Percentiles rank a stretch among this genome's conserved stretches.
These are phyloP conservation scores for Beauveria scarabaeidicola DNA, from an alignment of 2,329 filamentous ascomycete genomes.

Conservation along the genomic window DNA sequence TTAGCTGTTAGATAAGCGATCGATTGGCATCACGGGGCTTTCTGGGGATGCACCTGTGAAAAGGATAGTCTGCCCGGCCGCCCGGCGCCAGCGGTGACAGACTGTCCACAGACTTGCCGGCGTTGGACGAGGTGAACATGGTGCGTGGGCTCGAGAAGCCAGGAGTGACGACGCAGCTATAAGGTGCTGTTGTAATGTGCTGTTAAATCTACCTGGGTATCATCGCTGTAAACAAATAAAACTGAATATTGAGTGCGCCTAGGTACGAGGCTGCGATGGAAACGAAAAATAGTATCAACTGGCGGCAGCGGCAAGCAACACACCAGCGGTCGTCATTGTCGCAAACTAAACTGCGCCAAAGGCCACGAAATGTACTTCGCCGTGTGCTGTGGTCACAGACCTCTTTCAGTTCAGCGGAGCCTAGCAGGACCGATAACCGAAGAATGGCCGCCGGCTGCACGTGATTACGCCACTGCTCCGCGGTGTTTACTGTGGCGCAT, in stretches of 20 bases:
- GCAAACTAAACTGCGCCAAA: constrained; percentile 1
- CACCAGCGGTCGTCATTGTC: constrained; percentile 9
- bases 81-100: constrained; percentile 45
- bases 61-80: constrained; percentile 47
- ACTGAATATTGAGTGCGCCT: background rate
- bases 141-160: constrained; percentile 16
- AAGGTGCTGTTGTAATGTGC: constrained; percentile 19
- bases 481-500: background rate
- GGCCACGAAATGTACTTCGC: constrained; percentile 5
- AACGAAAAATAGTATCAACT: constrained; percentile 1
- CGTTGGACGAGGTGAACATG: constrained; percentile 52
- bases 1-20: background rate
- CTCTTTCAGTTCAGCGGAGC: background rate
- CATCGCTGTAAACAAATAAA: constrained; percentile 31
- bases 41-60: constrained; percentile 42
- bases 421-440: background rate
- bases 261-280: background rate
- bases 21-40: background rate
- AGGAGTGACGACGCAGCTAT: constrained; percentile 10
- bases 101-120: constrained; percentile 59
- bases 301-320: background rate
- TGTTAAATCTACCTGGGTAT: constrained; percentile 35
- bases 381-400: background rate
- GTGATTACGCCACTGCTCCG: background rate
- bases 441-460: constrained; percentile 6